Percentiles rank a stretch among this genome's conserved stretches.
Evolutionary conservation across 179 eudicot genomes (phyloP).

Genomic region (Beta macrorhiza): DNA sequence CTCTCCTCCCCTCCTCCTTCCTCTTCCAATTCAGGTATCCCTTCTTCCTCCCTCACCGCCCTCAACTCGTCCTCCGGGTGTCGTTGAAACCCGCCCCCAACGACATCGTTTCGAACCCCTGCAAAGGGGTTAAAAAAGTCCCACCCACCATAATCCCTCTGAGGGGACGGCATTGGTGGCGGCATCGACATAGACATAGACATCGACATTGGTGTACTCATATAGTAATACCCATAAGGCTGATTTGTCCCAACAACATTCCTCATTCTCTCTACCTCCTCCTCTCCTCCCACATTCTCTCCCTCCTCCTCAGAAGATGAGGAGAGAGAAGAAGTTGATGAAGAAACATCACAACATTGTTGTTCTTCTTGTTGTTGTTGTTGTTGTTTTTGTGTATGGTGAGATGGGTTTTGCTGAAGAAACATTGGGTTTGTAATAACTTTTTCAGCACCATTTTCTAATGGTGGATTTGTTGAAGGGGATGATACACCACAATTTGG

Average conservation of each 20-base stretch:
- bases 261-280: slow-evolving; percentile 14
- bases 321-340: slow-evolving; percentile 35
- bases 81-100: slow-evolving; percentile 50
- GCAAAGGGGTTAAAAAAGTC: slow-evolving; percentile 89
- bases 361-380: slow-evolving; percentile 43
- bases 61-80: slow-evolving; percentile 65
- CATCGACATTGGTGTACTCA: slow-evolving; percentile 27
- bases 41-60: slow-evolving; percentile 84
- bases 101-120: slow-evolving; percentile 48
- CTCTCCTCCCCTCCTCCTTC: slow-evolving; percentile 40
- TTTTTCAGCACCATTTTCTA: slow-evolving; percentile 34
- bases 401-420: slow-evolving; percentile 60
- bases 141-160: slow-evolving; percentile 86
- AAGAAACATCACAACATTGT: slow-evolving; percentile 37
- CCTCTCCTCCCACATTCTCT: slow-evolving; percentile 33
- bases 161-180: slow-evolving; percentile 65
- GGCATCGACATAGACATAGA: slow-evolving; percentile 48
- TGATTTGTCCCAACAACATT: slow-evolving; percentile 8
- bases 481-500: slow-evolving; percentile 24
- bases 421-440: slow-evolving; percentile 80
- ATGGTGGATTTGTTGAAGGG: slow-evolving; percentile 34
- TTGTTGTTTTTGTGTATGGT: slow-evolving; percentile 44
- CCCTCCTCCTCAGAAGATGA: slow-evolving; percentile 45
- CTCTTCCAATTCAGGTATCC: slow-evolving; percentile 93
- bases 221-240: slow-evolving; percentile 51